A percentile compares a stretch with the other conserved stretches of the same genome.
Evolutionary conservation across 2,329 filamentous ascomycete genomes (phyloP).

Genomic region (Penicillium palitans): DNA sequence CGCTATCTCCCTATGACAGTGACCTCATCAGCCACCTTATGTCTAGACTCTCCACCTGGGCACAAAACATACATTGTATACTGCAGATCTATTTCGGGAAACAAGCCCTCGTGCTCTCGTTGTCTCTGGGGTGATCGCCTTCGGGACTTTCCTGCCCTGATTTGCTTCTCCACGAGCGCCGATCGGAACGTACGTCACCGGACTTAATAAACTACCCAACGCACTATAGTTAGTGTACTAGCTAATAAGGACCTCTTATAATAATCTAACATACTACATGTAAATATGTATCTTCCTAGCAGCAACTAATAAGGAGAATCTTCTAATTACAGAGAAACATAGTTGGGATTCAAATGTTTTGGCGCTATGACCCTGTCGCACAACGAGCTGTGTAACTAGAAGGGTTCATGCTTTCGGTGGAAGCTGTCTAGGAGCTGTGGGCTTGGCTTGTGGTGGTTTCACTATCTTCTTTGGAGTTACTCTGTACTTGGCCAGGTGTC

Average conservation of each 20-base stretch:
- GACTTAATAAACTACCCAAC: neutral
- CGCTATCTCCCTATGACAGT: neutral
- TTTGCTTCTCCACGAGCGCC: neutral
- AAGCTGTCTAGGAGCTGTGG: neutral
- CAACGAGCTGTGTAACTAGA: neutral
- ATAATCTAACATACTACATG: too few relatives aligned
- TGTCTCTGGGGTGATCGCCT: neutral
- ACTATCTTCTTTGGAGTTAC: neutral
- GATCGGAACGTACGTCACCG: slow-evolving; percentile 1
- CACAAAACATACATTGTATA: neutral
- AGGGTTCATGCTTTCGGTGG: neutral
- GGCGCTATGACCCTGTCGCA: neutral
- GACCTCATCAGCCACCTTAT: slow-evolving; percentile 1
- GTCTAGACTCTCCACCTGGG: neutral
- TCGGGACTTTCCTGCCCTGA: neutral
- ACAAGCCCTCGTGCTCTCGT: neutral
- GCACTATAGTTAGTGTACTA: neutral
- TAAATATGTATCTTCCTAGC: neutral
- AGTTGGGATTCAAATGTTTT: neutral
- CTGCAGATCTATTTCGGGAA: neutral
- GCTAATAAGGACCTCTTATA: neutral
- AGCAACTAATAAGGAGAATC: neutral
- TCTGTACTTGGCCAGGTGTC: neutral
- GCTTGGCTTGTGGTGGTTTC: neutral
- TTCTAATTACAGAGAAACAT: neutral